Percentiles rank a stretch among this genome's conserved stretches.
Evolutionary conservation across 805 yeast genomes (phyloP).

Genomic region (Saturnispora ahearnii): DNA sequence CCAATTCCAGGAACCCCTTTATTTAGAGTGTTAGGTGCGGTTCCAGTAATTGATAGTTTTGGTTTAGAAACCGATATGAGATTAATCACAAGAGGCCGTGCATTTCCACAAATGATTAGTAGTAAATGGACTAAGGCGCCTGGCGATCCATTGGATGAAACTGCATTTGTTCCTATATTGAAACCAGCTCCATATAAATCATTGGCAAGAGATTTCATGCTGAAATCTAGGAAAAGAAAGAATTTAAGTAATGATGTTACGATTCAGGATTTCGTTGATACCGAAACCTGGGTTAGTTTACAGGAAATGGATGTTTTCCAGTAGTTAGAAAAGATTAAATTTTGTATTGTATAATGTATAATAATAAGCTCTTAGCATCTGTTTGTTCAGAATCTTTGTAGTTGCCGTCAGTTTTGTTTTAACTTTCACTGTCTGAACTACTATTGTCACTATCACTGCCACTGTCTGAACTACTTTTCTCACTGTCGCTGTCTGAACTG

Average conservation of each 20-base stretch:
- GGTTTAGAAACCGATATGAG: conserved; percentile 87
- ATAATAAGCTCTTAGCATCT: neutral
- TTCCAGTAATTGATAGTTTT: conserved; percentile 86
- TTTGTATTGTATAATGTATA: neutral
- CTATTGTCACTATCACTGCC: neutral
- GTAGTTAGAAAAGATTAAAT: conserved; percentile 2
- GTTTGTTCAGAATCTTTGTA: neutral
- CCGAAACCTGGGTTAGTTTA: conserved; percentile 45
- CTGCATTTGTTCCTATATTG: conserved; percentile 54
- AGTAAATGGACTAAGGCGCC: conserved; percentile 72
- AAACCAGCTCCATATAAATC: conserved; percentile 64
- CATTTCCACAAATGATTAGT: conserved; percentile 58
- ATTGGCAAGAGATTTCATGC: conserved; percentile 78
- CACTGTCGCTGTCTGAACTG: conserved; percentile 1
- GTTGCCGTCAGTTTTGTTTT: neutral
- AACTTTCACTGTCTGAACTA: neutral
- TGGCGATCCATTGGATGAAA: conserved; percentile 80
- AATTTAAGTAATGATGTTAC: conserved; percentile 72
- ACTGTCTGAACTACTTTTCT: neutral
- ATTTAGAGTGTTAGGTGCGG: conserved; percentile 46
- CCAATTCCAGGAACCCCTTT: conserved; percentile 72
- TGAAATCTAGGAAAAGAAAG: conserved; percentile 83
- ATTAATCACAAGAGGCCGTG: conserved; percentile 68
- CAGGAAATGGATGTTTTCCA: conserved; percentile 21
- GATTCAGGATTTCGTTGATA: conserved; percentile 58